A percentile compares a stretch with the other conserved stretches of the same genome.
Evolutionary conservation across 2,329 filamentous ascomycete species (phyloP).

Genomic region (Neofusicoccum kwambonambiense): DNA sequence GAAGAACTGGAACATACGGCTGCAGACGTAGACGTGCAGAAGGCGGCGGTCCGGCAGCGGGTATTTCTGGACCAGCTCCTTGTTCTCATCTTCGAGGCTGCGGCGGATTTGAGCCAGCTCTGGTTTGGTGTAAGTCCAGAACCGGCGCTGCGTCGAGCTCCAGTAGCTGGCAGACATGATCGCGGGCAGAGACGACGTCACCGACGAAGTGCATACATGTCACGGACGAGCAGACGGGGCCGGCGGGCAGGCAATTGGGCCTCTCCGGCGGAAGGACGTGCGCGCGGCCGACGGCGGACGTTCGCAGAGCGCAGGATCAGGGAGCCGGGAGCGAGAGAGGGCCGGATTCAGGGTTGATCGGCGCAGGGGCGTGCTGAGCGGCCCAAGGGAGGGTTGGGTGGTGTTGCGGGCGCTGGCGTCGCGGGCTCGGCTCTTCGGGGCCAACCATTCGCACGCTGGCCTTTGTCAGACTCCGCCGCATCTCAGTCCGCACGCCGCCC

Average conservation of each 20-base stretch:
- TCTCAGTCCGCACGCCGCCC: constrained; percentile 12
- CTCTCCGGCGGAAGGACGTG: neutral
- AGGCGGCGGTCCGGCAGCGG: constrained; percentile 79
- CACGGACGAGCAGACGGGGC: neutral
- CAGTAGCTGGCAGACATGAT: constrained; percentile 93
- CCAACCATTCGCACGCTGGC: constrained; percentile 14
- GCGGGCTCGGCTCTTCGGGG: constrained; percentile 10
- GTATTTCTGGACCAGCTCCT: constrained; percentile 71
- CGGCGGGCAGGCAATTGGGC: neutral
- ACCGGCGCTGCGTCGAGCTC: constrained; percentile 85
- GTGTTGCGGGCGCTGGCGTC: constrained; percentile 1
- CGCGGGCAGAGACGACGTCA: neutral
- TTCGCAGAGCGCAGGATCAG: too few species aligned
- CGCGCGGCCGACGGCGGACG: neutral
- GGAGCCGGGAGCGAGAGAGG: too few species aligned
- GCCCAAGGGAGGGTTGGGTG: constrained; percentile 1
- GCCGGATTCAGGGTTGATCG: too few species aligned
- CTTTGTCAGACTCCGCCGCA: constrained; percentile 14
- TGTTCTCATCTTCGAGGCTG: constrained; percentile 74
- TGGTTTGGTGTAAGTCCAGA: constrained; percentile 88
- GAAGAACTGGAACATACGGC: constrained; percentile 61
- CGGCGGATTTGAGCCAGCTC: constrained; percentile 73
- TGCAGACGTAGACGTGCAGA: constrained; percentile 87
- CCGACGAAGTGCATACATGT: neutral
- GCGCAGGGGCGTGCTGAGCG: neutral